Base-by-base conservation (phyloP, 1,284 basidiomycete genomes). In the Phenoliferia sp. region DNA sequence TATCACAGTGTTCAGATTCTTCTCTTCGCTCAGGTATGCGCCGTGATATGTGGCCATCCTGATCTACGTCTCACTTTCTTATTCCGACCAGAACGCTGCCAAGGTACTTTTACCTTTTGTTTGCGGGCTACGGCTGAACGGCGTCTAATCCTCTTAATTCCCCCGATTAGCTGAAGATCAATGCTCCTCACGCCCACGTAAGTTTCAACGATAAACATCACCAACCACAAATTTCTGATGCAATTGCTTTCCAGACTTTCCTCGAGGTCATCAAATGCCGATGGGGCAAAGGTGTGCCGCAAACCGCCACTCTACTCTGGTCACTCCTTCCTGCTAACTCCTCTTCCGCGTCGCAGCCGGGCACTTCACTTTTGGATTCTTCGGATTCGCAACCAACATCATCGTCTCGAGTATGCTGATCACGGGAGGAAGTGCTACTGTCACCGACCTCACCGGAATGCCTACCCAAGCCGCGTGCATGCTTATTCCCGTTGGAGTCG, bases 381-480 rank as follows among this genome's bases (percentile, higher is more conserved):
- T 91, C 74, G 85, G 48, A 5, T 55, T 55, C n/a, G 54, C 26
- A 19, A 55, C 54, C 7, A 55, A 91, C 77, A 81, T 65, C 33
- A 65, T 65, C 59, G 48, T 52, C 48, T 60, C 64, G 22, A 29
- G 50, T 12, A 69, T 73, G 68, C 62, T 73, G 22, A 66, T 73
- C 52, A 63, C 69, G 3, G 90, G 90, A 19, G 90, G 90, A 0
- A 86, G 86, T 0, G 90, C 89, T 0, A 90, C 90, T 0, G 89
- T 92, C 28, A 87, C 86, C 9, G 86, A 86, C 63, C 80, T 95
- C 55, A 93, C 92, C 0, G 90, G 89, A 0, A 90, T 92, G 87
- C 85, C 83, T 76, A 89, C 87, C n/a, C 83, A 89, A 63, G 90
- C 90, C 3, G 88, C 89, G 0, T 89, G 87, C 76, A 90, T 91